Evolutionary conservation across 108 stramenopile genomes (phyloP), one percentile per base, ranked within the genome.

Genomic region (Pseudonitzschia delicatissima): DNA sequence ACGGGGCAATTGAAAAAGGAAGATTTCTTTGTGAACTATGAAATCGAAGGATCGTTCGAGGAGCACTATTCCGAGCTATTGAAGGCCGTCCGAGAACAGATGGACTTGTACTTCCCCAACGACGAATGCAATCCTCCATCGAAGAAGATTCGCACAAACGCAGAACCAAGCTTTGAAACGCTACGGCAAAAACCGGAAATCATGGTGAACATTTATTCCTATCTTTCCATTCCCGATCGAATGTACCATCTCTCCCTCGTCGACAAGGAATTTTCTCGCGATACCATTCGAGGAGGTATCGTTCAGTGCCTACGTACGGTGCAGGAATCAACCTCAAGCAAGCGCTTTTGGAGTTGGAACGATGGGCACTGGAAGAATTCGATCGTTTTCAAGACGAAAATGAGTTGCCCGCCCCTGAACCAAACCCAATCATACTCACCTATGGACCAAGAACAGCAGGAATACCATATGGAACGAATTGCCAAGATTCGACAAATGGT

Each of bases 281-380:
- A 48, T 23, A 21, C 20, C 3, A 2, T 48, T 23, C 47, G 47
- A 48, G 20, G 21, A 23, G 47, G 47, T 1, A 48, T 48, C 17
- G 47, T 21, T n/a, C 47, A 48, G 20, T 17, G 47, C 47, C 9
- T n/a, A 48, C 47, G 47, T 48, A 48, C 21, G 47, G 47, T 48
- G 7, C 7, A 23, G 47, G 47, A 48, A 23, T 48, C 47, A 48
- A 48, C 23, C 23, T 48, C 21, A 18, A 48, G 21, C 47, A 48
- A 7, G 47, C 47, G 21, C 23, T 48, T 18, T 23, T 48, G 2
- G 47, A 48, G 23, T 7, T 48, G 47, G 7, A 7, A 21, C 47
- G n/a, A 18, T 48, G 47, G 47, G 47, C 47, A 17, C 2, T 48
- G 7, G 47, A 48, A 17, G 47, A 48, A 23, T 23, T 18, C 21